These are phyloP conservation scores for Barnettozyma botsteinii DNA, from an alignment of 805 yeast genomes.

Conservation along the genomic window DNA sequence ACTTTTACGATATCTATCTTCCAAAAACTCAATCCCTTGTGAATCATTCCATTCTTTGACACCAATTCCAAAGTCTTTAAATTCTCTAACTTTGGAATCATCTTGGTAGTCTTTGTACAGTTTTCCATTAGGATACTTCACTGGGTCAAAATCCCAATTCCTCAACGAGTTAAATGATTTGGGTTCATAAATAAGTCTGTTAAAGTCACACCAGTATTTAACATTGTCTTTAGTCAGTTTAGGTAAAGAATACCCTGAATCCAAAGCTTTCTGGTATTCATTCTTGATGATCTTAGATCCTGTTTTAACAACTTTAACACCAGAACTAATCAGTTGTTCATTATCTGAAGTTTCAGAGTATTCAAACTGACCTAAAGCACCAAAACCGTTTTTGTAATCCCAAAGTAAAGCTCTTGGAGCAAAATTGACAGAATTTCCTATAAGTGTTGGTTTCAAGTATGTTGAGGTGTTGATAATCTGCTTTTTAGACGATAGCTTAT, in stretches of 20 bases:
- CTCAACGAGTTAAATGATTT: constrained; percentile 45
- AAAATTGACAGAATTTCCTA: constrained; percentile 45
- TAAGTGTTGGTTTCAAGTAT: constrained; percentile 38
- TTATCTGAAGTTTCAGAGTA: constrained; percentile 26
- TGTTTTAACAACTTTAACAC: constrained; percentile 29
- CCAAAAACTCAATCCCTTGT: constrained; percentile 45
- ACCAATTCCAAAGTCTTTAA: constrained; percentile 51
- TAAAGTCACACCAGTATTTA: constrained; percentile 76
- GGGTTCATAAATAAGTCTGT: constrained; percentile 62
- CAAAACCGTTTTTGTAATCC: constrained; percentile 76
- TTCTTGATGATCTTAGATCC: constrained; percentile 38
- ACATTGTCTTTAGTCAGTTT: constrained; percentile 38
- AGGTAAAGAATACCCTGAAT: constrained; percentile 34
- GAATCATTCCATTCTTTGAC: constrained; percentile 45
- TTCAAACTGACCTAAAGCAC: constrained; percentile 54
- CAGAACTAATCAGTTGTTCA: not conserved
- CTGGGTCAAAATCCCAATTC: constrained; percentile 54
- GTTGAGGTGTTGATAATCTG: constrained; percentile 37
- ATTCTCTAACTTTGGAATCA: constrained; percentile 30
- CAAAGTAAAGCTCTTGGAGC: constrained; percentile 81
- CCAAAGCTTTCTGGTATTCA: constrained; percentile 61
- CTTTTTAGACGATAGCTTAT: constrained; percentile 27
- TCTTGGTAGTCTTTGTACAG: constrained; percentile 15
- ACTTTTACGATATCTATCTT: constrained; percentile 49
- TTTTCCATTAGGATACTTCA: constrained; percentile 24